phyloP scores from a whole-genome alignment of 495 filamentous ascomycete species.

The Amphirosellinia nigrospora region DNA sequence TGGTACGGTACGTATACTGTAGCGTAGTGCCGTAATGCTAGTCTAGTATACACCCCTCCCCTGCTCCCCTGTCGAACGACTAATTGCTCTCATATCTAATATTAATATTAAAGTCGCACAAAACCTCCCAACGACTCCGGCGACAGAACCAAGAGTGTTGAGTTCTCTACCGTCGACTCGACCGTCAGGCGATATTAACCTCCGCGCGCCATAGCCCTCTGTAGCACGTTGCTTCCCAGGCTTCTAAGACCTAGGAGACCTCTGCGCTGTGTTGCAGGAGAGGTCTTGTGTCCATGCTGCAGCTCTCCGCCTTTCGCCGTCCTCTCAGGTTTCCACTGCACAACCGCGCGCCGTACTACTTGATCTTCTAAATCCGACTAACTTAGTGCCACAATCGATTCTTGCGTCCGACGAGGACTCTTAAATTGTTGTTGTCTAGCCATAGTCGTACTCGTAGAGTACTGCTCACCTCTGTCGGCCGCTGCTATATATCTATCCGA shows the following conservation, averaged over 20 bases:
- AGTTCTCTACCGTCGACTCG: slow-evolving; percentile 44
- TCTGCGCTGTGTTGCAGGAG: slow-evolving; percentile 42
- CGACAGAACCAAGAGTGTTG: slow-evolving; percentile 51
- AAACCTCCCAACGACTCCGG: slow-evolving; percentile 54
- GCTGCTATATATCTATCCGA: slow-evolving; percentile 33
- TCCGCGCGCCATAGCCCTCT: slow-evolving; percentile 39
- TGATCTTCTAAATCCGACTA: slow-evolving; percentile 47
- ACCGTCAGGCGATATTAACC: slow-evolving; percentile 40
- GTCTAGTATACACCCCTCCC: slow-evolving; percentile 36
- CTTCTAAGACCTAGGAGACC: slow-evolving; percentile 40
- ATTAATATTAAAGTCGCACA: slow-evolving; percentile 57
- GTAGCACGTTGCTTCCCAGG: slow-evolving; percentile 42
- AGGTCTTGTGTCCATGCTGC: slow-evolving; percentile 48
- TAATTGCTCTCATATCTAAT: slow-evolving; percentile 41
- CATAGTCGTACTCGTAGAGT: slow-evolving; percentile 29
- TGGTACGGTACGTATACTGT: slow-evolving; percentile 40
- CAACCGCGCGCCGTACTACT: slow-evolving; percentile 53
- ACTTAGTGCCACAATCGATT: slow-evolving; percentile 51
- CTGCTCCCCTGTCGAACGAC: slow-evolving; percentile 34
- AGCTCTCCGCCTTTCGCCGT: slow-evolving; percentile 49
- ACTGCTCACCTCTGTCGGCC: slow-evolving; percentile 25
- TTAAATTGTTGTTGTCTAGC: slow-evolving; percentile 36
- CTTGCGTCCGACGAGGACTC: slow-evolving; percentile 52
- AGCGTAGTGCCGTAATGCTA: slow-evolving; percentile 26
- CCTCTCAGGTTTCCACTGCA: slow-evolving; percentile 48